Percentiles rank a stretch among this genome's conserved stretches.
Conservation (phyloP, 805 yeast species). For the Metschnikowia gelsemii region DNA sequence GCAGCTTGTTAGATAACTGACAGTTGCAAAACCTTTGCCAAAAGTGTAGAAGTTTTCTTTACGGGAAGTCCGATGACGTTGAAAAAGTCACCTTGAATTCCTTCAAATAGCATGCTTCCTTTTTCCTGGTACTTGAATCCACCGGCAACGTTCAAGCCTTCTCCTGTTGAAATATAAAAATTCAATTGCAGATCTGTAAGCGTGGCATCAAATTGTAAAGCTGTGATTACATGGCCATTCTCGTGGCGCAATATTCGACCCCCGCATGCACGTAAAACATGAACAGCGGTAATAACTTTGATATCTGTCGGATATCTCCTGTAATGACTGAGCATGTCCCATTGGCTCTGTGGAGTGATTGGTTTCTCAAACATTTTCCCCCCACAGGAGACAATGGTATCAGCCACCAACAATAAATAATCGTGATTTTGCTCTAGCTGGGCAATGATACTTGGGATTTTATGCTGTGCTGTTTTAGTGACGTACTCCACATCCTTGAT, state of each 20-base stretch:
- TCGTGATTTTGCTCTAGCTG: slow-evolving; percentile 27
- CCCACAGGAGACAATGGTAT: slow-evolving; percentile 66
- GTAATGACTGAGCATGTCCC: slow-evolving; percentile 31
- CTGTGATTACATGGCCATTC: slow-evolving; percentile 31
- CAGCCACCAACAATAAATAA: slow-evolving; percentile 58
- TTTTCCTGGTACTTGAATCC: slow-evolving; percentile 83
- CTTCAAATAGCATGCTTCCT: slow-evolving; percentile 63
- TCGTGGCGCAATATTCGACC: slow-evolving; percentile 9
- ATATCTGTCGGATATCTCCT: slow-evolving; percentile 19
- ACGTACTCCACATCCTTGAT: slow-evolving; percentile 59
- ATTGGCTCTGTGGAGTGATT: slow-evolving; percentile 26
- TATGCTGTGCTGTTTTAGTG: slow-evolving; percentile 61
- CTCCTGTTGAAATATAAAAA: slow-evolving; percentile 65
- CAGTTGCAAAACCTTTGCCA: slow-evolving; percentile 1
- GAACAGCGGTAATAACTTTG: slow-evolving; percentile 37
- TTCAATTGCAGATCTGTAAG: slow-evolving; percentile 56
- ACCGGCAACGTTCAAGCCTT: slow-evolving; percentile 84
- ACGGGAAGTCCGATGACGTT: slow-evolving; percentile 88
- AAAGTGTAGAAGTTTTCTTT: slow-evolving; percentile 8
- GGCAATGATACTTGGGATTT: slow-evolving; percentile 61
- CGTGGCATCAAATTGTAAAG: slow-evolving; percentile 47
- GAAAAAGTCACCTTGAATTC: slow-evolving; percentile 74
- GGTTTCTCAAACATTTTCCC: slow-evolving; percentile 81
- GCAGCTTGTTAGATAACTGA: not conserved
- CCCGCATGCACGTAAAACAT: slow-evolving; percentile 21